These are phyloP conservation scores for Tulasnella sp. DNA, from an alignment of 768 basidiomycete genomes.

Conservation along the genomic window DNA sequence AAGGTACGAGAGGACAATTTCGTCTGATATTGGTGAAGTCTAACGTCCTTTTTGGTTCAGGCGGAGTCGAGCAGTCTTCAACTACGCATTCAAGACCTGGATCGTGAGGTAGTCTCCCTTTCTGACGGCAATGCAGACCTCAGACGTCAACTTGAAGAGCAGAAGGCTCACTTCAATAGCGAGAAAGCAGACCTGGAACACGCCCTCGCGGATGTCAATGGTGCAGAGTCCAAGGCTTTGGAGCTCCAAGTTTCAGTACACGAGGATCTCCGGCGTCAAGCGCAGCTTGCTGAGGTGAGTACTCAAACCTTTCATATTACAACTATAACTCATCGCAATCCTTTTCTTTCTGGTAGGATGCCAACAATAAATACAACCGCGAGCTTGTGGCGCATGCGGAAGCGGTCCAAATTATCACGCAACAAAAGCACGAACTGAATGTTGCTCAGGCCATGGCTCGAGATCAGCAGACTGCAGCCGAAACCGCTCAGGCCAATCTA, in stretches of 20 bases:
- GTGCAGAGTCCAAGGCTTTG: conserved; percentile 57
- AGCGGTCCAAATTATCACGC: conserved; percentile 59
- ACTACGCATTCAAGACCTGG: conserved; percentile 44
- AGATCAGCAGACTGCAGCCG: conserved; percentile 48
- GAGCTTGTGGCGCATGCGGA: conserved; percentile 83
- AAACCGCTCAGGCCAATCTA: conserved; percentile 67
- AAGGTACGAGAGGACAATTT: conserved; percentile 40
- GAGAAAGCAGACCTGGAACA: conserved; percentile 79
- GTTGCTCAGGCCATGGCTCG: conserved; percentile 41
- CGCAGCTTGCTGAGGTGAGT: conserved; percentile 56
- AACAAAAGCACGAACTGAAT: conserved; percentile 51
- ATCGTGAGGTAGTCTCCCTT: conserved; percentile 40
- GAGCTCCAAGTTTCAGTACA: conserved; percentile 42
- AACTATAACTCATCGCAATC: background rate
- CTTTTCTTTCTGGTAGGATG: conserved; percentile 34
- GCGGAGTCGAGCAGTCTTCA: conserved; percentile 52
- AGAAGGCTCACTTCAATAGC: conserved; percentile 56
- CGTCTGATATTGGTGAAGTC: background rate
- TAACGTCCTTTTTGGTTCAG: conserved; percentile 28
- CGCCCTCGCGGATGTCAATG: conserved; percentile 68
- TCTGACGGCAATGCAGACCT: conserved; percentile 43
- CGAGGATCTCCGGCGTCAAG: conserved; percentile 48
- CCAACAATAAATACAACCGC: conserved; percentile 68
- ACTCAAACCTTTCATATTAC: background rate
- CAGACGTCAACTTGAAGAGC: conserved; percentile 54